phyloP scores from a whole-genome alignment of 2,329 filamentous ascomycete species.

The Claviceps pazoutovae region DNA sequence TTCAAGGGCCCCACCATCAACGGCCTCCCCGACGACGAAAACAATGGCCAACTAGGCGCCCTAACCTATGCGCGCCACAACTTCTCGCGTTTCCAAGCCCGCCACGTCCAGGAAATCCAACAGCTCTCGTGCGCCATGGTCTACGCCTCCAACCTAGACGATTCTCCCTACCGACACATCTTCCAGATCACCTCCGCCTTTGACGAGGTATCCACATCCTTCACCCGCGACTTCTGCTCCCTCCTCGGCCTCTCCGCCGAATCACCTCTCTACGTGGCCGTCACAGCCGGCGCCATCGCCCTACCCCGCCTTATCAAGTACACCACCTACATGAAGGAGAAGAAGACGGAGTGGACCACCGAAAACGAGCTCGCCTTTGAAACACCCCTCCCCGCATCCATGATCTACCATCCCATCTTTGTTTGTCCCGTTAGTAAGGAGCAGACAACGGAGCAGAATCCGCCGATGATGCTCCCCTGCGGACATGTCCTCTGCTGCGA shows the following conservation, averaged over 20 bases:
- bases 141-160: constrained; percentile 57
- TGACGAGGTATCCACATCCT: constrained; percentile 71
- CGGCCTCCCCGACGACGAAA: constrained; percentile 38
- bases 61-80: constrained; percentile 61
- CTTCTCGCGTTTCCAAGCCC: constrained; percentile 59
- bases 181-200: constrained; percentile 68
- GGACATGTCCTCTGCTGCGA: constrained; percentile 88
- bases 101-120: constrained; percentile 68
- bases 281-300: constrained; percentile 83
- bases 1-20: constrained; percentile 51
- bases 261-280: constrained; percentile 83
- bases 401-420: constrained; percentile 88
- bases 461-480: constrained; percentile 92
- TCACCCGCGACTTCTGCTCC: constrained; percentile 89
- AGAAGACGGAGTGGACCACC: constrained; percentile 89
- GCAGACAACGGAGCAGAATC: constrained; percentile 83
- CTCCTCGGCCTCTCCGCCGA: constrained; percentile 80
- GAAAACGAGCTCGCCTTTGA: constrained; percentile 78
- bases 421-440: constrained; percentile 96
- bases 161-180: constrained; percentile 65
- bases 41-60: constrained; percentile 48
- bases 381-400: constrained; percentile 42
- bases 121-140: constrained; percentile 70
- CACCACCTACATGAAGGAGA: constrained; percentile 72
- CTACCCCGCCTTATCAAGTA: constrained; percentile 81